These are phyloP conservation scores for Stagonosporopsis tanaceti DNA, from an alignment of 2,329 filamentous ascomycete species.

Conservation along the genomic window DNA sequence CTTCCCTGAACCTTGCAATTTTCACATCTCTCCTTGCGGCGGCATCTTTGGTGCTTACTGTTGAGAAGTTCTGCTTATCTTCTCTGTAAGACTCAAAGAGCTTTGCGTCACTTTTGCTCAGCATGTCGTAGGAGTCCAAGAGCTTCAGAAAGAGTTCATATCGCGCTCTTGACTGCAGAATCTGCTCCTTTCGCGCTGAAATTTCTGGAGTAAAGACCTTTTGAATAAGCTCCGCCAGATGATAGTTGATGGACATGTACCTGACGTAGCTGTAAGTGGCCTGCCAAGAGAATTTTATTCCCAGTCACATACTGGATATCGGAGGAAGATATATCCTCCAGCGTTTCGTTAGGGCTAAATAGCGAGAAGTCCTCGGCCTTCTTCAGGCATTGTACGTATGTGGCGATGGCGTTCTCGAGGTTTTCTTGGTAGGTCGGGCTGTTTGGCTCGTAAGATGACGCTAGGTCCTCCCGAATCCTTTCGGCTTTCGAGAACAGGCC, in stretches of 20 bases:
- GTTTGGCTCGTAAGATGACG: conserved; percentile 70
- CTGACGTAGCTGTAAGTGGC: conserved; percentile 49
- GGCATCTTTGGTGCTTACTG: conserved; percentile 71
- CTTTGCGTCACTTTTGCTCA: conserved; percentile 70
- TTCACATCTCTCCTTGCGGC: conserved; percentile 80
- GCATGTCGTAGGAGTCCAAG: conserved; percentile 79
- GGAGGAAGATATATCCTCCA: conserved; percentile 86
- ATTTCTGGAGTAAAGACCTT: conserved; percentile 67
- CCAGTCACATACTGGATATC: conserved; percentile 71
- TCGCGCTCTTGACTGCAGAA: conserved; percentile 70
- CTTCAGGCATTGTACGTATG: conserved; percentile 76
- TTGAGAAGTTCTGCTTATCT: conserved; percentile 74
- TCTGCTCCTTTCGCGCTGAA: conserved; percentile 62
- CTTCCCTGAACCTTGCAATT: conserved; percentile 82
- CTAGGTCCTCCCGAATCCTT: conserved; percentile 63
- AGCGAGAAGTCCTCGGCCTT: conserved; percentile 76
- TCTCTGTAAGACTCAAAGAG: conserved; percentile 78
- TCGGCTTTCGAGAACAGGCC: conserved; percentile 65
- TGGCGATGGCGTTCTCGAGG: conserved; percentile 70
- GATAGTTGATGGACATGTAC: conserved; percentile 79
- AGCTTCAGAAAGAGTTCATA: conserved; percentile 82
- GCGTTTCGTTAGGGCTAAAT: conserved; percentile 88
- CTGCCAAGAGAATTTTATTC: background rate
- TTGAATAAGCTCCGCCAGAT: conserved; percentile 80
- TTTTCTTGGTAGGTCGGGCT: conserved; percentile 72